These are phyloP conservation scores for Talaromyces liani DNA, from an alignment of 495 filamentous ascomycete species.

Conservation along the genomic window DNA sequence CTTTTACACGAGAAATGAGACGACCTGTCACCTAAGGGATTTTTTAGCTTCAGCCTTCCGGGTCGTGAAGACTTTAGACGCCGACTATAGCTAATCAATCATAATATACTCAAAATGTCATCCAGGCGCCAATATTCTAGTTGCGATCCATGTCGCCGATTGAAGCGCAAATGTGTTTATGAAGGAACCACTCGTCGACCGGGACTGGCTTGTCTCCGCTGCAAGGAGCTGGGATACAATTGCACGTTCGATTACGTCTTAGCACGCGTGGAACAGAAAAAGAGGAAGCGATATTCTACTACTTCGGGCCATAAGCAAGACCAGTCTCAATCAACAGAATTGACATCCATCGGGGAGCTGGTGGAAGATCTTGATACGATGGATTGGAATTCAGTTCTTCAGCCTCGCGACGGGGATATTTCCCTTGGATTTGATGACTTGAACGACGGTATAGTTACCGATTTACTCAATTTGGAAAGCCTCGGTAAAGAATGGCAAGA, in stretches of 20 bases:
- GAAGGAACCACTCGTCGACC: background rate
- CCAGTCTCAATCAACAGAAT: background rate
- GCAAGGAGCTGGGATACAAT: constrained; percentile 14
- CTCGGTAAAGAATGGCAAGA: background rate
- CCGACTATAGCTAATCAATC: background rate
- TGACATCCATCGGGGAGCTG: background rate
- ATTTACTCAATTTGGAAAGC: background rate
- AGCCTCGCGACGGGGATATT: background rate
- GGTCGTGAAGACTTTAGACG: background rate
- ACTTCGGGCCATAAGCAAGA: background rate
- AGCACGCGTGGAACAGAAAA: constrained; percentile 3
- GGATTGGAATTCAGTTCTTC: background rate
- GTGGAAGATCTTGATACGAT: background rate
- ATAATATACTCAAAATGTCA: background rate
- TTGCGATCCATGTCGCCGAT: constrained; percentile 21
- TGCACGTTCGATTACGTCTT: constrained; percentile 21
- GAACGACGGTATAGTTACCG: background rate
- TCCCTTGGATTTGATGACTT: background rate
- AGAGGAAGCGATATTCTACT: constrained; percentile 4
- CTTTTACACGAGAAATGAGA: background rate
- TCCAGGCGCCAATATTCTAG: constrained; percentile 20
- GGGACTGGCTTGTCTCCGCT: constrained; percentile 12
- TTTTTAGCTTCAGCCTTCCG: background rate
- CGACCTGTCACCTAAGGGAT: background rate
- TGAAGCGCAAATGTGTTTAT: constrained; percentile 20